Base-by-base conservation (phyloP, 2,329 filamentous ascomycete species). In the Fusarium odoratissimum region DNA sequence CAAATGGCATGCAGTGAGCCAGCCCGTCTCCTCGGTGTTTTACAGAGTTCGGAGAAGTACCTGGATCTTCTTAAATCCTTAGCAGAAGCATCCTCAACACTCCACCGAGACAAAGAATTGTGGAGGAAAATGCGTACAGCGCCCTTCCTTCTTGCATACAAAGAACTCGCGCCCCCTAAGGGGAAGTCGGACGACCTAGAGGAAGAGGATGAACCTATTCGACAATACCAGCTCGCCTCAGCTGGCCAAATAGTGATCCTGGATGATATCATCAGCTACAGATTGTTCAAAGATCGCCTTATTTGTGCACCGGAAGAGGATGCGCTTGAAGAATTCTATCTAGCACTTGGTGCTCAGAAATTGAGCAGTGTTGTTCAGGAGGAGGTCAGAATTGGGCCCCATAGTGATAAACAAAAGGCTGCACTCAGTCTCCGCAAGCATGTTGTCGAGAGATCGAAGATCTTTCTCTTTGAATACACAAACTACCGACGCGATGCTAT, bases 261-360 rank as follows among this genome's bases (percentile, higher is more conserved):
- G 16, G 94, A 97, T 79, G 95, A 98, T 77, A 95, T 96, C 76
- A 93, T 94, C 76, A 95, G 93, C 77, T 97, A 95, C 80, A 91
- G 92, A 38, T 86, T 96, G 3, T 99, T 99, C 86, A 95, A 95
- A 78, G 90, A 94, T 58, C 90, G 91, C 70, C 86, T 99, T 35
- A 87, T 97, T 33, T 95, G 93, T 68, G 95, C 95, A 1, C 97
- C 96, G 0, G 93, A 97, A 80, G 96, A 99, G 78, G 96, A 98
- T 71, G 80, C 84, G 0, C 85, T 99, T 3, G 96, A 99, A 79
- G 87, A 88, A 3, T 95, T 99, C 71, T 99, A 99, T 81, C 82
- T 90, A 40, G 88, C 91, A 12, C 90, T 99, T 7, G 96, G 96
- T 3, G 92, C 94, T 7, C 88, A 91, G 48, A 90, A 89, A 60